These are phyloP conservation scores for Quercus mongolica DNA, from an alignment of 306 rosid genomes.

Conservation along the genomic window DNA sequence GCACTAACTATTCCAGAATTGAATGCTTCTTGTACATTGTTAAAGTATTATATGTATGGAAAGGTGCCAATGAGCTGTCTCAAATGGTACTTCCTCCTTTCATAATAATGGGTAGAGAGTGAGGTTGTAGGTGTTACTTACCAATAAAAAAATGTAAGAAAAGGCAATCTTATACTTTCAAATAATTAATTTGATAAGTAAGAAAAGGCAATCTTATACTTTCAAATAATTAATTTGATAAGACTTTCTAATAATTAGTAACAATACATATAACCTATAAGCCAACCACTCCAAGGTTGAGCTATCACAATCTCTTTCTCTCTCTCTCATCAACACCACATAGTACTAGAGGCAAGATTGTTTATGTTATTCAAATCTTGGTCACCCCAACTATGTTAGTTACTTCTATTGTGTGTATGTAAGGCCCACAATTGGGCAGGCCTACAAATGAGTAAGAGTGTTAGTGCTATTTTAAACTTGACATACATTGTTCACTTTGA, in stretches of 20 bases:
- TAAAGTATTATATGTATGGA: background rate
- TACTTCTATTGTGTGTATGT: background rate
- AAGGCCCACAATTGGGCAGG: background rate
- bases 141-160: background rate
- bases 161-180: background rate
- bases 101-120: too few relatives aligned
- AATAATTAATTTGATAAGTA: too few relatives aligned
- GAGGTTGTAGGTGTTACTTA: too few relatives aligned
- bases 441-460: background rate
- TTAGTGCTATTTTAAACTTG: background rate
- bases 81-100: too few relatives aligned
- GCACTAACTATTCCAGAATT: background rate
- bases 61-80: too few relatives aligned
- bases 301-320: background rate
- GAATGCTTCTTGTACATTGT: background rate
- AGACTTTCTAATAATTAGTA: too few relatives aligned
- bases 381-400: background rate
- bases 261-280: background rate
- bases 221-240: too few relatives aligned
- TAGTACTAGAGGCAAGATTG: background rate
- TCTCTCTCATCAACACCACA: background rate
- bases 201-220: background rate
- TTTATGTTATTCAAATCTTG: background rate
- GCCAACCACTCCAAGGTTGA: background rate
- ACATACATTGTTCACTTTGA: background rate